phyloP scores from a whole-genome alignment of 805 yeast species.

The Torulaspora quercuum region DNA sequence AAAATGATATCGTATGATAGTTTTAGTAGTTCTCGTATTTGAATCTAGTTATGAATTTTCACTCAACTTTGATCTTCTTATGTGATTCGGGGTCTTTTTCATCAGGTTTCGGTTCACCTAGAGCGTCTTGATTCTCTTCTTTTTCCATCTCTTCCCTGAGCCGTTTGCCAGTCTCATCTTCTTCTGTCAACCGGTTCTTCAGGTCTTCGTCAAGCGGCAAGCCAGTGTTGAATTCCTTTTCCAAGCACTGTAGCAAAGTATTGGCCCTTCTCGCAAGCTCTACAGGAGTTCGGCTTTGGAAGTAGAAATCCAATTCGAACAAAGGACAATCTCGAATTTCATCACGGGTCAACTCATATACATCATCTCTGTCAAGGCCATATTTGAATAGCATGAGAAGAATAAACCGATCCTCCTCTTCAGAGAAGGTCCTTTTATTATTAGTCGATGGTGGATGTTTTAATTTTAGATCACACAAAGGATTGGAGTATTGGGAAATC shows the following conservation, averaged over 20 bases:
- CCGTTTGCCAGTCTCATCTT: constrained; percentile 31
- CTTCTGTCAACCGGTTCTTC: constrained; percentile 28
- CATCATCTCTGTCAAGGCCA: constrained; percentile 75
- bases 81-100: constrained; percentile 8
- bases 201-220: constrained; percentile 26
- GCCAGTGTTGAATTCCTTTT: constrained; percentile 59
- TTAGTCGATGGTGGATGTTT: constrained; percentile 70
- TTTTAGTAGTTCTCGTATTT: not conserved
- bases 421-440: constrained; percentile 66
- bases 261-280: constrained; percentile 82
- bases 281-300: constrained; percentile 70
- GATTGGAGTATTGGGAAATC: constrained; percentile 64
- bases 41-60: constrained; percentile 1
- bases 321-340: constrained; percentile 69
- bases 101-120: constrained; percentile 7
- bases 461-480: constrained; percentile 72
- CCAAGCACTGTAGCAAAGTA: constrained; percentile 69
- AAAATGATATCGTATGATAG: not conserved
- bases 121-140: constrained; percentile 3
- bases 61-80: constrained; percentile 18
- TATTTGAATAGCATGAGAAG: constrained; percentile 72
- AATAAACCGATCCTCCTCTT: constrained; percentile 87
- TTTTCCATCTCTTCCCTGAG: constrained; percentile 25
- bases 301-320: constrained; percentile 84
- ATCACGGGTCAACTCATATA: constrained; percentile 74